Percentiles rank a stretch among this genome's conserved stretches.
These are phyloP conservation scores for Neonectria neomacrospora DNA, from an alignment of 2,329 filamentous ascomycete genomes.

Conservation along the genomic window DNA sequence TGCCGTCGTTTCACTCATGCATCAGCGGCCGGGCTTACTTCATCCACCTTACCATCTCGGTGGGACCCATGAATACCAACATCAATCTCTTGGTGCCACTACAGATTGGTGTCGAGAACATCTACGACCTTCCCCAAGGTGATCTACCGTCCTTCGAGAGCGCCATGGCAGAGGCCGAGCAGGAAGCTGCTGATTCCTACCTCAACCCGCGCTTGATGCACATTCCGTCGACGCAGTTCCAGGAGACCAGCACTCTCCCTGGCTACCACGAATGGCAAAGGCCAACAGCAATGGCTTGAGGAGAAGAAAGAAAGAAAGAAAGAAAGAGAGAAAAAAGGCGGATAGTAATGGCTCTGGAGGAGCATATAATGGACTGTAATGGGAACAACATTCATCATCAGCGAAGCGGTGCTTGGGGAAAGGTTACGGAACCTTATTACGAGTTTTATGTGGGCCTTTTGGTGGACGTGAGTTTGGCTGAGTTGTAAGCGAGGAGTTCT, in stretches of 20 bases:
- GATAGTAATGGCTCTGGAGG: slow-evolving; percentile 13
- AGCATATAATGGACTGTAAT: slow-evolving; percentile 36
- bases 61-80: slow-evolving; percentile 55
- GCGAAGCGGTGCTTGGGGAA: slow-evolving; percentile 32
- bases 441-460: slow-evolving; percentile 27
- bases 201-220: slow-evolving; percentile 55
- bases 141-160: slow-evolving; percentile 62
- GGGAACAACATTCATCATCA: slow-evolving; percentile 23
- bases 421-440: slow-evolving; percentile 30
- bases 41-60: slow-evolving; percentile 58
- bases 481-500: slow-evolving; percentile 43
- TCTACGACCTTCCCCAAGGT: slow-evolving; percentile 45
- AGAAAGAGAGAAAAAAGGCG: not conserved
- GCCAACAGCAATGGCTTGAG: slow-evolving; percentile 42
- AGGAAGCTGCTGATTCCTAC: slow-evolving; percentile 57
- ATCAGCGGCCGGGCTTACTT: slow-evolving; percentile 66
- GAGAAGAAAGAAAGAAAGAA: not conserved
- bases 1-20: slow-evolving; percentile 69
- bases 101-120: slow-evolving; percentile 60
- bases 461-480: slow-evolving; percentile 21
- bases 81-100: slow-evolving; percentile 61
- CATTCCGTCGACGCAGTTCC: slow-evolving; percentile 48
- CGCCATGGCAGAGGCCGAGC: slow-evolving; percentile 54
- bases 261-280: slow-evolving; percentile 51
- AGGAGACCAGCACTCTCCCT: slow-evolving; percentile 51